Conservation (phyloP, 306 rosid genomes). For the Cicer yamashitae region DNA sequence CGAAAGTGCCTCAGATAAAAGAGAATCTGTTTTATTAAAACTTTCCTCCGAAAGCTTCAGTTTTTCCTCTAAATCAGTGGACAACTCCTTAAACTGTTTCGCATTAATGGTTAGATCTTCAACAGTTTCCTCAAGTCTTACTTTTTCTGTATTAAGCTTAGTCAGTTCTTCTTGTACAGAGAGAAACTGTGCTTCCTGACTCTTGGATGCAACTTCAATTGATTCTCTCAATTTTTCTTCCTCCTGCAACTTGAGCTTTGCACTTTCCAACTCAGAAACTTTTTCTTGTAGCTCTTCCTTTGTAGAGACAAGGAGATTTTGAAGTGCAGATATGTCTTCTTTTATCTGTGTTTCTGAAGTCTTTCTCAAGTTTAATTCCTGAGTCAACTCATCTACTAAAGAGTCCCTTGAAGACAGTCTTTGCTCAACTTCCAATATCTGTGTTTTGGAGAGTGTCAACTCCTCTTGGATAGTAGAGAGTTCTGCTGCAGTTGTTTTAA, state of each 20-base stretch:
- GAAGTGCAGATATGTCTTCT: conserved; percentile 79
- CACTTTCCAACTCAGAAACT: conserved; percentile 67
- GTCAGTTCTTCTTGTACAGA: conserved; percentile 56
- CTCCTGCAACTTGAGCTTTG: conserved; percentile 63
- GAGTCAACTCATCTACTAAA: conserved; percentile 58
- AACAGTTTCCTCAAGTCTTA: conserved; percentile 59
- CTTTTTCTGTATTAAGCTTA: conserved; percentile 55
- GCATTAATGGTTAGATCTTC: conserved; percentile 56
- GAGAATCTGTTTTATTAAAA: conserved; percentile 67
- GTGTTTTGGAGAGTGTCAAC: conserved; percentile 69
- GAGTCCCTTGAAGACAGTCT: conserved; percentile 67
- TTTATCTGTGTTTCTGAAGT: conserved; percentile 69
- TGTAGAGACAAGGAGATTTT: conserved; percentile 56
- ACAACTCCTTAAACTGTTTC: conserved; percentile 60
- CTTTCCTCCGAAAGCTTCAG: conserved; percentile 68
- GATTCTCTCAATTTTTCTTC: conserved; percentile 67
- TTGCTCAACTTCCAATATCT: conserved; percentile 57
- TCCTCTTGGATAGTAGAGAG: conserved; percentile 76
- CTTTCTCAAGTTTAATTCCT: conserved; percentile 61
- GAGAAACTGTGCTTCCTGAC: conserved; percentile 58
- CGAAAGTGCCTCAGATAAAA: conserved; percentile 72
- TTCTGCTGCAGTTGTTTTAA: conserved; percentile 66
- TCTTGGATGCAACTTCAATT: conserved; percentile 57
- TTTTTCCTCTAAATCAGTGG: conserved; percentile 68
- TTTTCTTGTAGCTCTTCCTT: conserved; percentile 76